Evolutionary conservation across 495 filamentous ascomycete species (phyloP).

Genomic region (Aspergillus heteromorphus): DNA sequence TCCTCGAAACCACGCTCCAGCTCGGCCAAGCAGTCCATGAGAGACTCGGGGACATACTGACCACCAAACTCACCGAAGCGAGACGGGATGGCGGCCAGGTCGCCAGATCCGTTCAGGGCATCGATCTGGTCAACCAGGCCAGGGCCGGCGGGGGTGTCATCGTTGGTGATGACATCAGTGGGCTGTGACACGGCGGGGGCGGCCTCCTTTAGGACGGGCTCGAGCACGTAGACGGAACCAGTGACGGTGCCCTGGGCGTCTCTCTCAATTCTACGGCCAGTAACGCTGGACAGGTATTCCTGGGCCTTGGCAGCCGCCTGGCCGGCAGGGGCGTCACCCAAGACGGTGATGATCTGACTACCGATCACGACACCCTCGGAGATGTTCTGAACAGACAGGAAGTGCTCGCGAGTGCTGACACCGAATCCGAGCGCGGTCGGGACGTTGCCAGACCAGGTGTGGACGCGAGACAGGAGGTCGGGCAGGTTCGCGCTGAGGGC

Average conservation of each 20-base stretch:
- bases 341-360: conserved; percentile 79
- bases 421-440: conserved; percentile 93
- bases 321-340: conserved; percentile 65
- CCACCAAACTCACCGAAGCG: conserved; percentile 88
- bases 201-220: conserved; percentile 55
- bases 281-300: conserved; percentile 79
- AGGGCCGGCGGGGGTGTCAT: conserved; percentile 50
- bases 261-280: conserved; percentile 51
- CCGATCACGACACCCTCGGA: conserved; percentile 98
- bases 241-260: conserved; percentile 31
- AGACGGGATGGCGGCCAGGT: conserved; percentile 58
- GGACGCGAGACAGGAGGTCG: conserved; percentile 76
- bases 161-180: conserved; percentile 56
- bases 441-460: conserved; percentile 82
- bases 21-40: conserved; percentile 83
- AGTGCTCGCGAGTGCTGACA: conserved; percentile 92
- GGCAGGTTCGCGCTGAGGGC: conserved; percentile 74
- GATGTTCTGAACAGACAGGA: conserved; percentile 72
- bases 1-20: conserved; percentile 77
- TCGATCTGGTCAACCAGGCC: conserved; percentile 69
- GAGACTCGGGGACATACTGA: conserved; percentile 83
- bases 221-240: conserved; percentile 41
- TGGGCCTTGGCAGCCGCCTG: conserved; percentile 69
- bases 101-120: conserved; percentile 55
- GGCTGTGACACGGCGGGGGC: conserved; percentile 26